phyloP scores from a whole-genome alignment of 2,329 filamentous ascomycete genomes.

The Geosmithia flava region DNA sequence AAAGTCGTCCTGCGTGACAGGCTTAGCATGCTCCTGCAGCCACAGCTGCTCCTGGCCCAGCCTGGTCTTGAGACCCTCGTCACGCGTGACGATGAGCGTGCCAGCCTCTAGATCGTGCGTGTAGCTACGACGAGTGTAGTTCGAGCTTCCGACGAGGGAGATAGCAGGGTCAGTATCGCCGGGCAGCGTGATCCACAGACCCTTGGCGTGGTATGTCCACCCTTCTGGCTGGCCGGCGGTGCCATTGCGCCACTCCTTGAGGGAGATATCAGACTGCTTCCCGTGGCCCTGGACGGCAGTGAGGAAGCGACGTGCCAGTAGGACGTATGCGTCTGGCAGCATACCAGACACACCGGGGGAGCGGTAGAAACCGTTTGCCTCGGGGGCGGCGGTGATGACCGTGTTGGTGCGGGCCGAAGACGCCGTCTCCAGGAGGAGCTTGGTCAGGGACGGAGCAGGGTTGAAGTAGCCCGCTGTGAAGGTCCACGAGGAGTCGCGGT shows the following conservation, averaged over 20 bases:
- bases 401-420: constrained; percentile 46
- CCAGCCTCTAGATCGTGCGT: constrained; percentile 85
- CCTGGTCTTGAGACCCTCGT: constrained; percentile 56
- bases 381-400: constrained; percentile 83
- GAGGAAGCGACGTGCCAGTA: constrained; percentile 74
- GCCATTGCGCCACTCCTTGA: constrained; percentile 83
- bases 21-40: constrained; percentile 61
- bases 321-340: constrained; percentile 82
- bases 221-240: constrained; percentile 69
- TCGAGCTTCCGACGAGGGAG: constrained; percentile 80
- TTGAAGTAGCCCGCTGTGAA: constrained; percentile 99
- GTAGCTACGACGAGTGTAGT: constrained; percentile 93
- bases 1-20: constrained; percentile 66
- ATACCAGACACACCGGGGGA: constrained; percentile 82
- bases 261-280: constrained; percentile 44
- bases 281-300: constrained; percentile 35
- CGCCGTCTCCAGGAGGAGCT: constrained; percentile 63
- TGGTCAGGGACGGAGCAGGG: constrained; percentile 73
- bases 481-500: constrained; percentile 69
- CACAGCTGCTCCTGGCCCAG: constrained; percentile 72
- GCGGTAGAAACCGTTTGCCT: constrained; percentile 91
- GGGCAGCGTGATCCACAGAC: constrained; percentile 75
- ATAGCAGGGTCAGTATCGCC: constrained; percentile 56
- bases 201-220: constrained; percentile 98
- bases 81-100: constrained; percentile 69